phyloP scores from a whole-genome alignment of 768 basidiomycete genomes.

The Lactarius quietus region DNA sequence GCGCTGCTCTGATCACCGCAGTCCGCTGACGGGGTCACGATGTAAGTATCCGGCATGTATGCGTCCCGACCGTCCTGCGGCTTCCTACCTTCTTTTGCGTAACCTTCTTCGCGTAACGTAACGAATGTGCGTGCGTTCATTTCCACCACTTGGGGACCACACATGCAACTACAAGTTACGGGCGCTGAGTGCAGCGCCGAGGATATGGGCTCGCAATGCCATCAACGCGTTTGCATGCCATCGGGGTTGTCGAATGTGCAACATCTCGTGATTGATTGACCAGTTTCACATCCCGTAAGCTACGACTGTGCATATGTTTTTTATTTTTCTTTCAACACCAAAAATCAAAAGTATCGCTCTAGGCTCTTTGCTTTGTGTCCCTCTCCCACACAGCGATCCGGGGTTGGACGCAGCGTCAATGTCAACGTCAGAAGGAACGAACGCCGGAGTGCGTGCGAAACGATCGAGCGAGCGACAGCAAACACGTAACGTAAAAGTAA shows the following conservation, averaged over 20 bases:
- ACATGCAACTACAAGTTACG: background rate
- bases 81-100: background rate
- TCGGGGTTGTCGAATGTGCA: background rate
- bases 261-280: no score
- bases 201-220: background rate
- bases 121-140: background rate
- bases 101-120: background rate
- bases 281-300: background rate
- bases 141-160: background rate
- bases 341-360: background rate
- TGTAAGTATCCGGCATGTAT: background rate
- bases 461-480: background rate
- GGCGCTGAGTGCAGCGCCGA: background rate
- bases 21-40: slow-evolving; percentile 18
- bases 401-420: background rate
- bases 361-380: background rate
- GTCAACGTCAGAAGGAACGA: background rate
- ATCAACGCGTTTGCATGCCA: background rate
- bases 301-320: no score
- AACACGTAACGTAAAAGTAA: background rate
- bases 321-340: no score
- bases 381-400: background rate
- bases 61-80: background rate
- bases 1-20: slow-evolving; percentile 1
- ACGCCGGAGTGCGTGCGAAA: background rate